These are phyloP conservation scores for Penicillium pulvis DNA, from an alignment of 495 filamentous ascomycete species.

Conservation along the genomic window DNA sequence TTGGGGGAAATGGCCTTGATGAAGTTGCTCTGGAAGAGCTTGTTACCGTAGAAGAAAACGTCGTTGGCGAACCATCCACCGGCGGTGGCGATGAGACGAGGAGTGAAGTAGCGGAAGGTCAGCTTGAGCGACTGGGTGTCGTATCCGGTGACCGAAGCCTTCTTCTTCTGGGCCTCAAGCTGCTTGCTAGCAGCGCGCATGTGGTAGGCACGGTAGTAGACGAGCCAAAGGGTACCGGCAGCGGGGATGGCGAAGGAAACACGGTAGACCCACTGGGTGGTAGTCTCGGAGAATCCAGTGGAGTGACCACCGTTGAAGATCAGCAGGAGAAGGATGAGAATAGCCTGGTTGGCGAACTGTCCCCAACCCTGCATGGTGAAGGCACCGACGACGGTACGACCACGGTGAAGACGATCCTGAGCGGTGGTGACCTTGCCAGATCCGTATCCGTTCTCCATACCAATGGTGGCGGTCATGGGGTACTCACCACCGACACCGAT, in stretches of 20 bases:
- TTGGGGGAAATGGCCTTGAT: slow-evolving; percentile 69
- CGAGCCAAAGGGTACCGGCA: slow-evolving; percentile 83
- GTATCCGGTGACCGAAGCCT: slow-evolving; percentile 81
- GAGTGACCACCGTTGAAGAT: slow-evolving; percentile 72
- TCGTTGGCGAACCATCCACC: slow-evolving; percentile 88
- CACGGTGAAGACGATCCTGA: slow-evolving; percentile 88
- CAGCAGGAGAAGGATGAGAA: slow-evolving; percentile 76
- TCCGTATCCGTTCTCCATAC: slow-evolving; percentile 85
- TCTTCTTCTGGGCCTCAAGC: slow-evolving; percentile 74
- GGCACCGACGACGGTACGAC: slow-evolving; percentile 83
- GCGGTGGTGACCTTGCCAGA: slow-evolving; percentile 80
- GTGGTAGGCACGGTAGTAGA: slow-evolving; percentile 86
- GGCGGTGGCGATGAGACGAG: slow-evolving; percentile 77
- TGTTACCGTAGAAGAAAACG: slow-evolving; percentile 96
- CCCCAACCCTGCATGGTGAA: slow-evolving; percentile 98
- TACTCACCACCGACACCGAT: slow-evolving; percentile 92
- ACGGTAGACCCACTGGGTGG: slow-evolving; percentile 81
- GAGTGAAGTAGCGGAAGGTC: slow-evolving; percentile 74
- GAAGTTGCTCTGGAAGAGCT: slow-evolving; percentile 88
- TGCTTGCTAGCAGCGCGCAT: slow-evolving; percentile 76
- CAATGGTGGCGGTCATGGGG: slow-evolving; percentile 88
- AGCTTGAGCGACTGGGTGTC: slow-evolving; percentile 72
- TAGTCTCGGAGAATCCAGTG: slow-evolving; percentile 66
- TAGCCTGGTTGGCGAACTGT: slow-evolving; percentile 82
- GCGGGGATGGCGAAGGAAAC: slow-evolving; percentile 83